These are phyloP conservation scores for Clonostachys solani DNA, from an alignment of 2,329 filamentous ascomycete species.

Conservation along the genomic window DNA sequence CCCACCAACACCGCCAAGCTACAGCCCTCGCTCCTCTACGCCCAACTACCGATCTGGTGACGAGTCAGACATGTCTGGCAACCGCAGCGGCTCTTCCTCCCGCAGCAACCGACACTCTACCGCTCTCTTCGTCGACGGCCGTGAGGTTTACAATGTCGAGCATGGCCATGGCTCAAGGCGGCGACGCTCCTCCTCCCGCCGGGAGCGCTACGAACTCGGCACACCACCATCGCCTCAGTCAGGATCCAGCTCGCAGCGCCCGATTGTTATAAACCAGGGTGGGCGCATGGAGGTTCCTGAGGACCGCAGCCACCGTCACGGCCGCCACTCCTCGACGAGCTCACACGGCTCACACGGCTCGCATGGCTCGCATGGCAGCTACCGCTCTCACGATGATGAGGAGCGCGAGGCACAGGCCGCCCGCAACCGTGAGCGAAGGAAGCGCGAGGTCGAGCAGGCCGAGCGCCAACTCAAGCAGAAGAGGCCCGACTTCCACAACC, in stretches of 20 bases:
- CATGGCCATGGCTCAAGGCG: slow-evolving; percentile 6
- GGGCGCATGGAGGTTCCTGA: slow-evolving; percentile 11
- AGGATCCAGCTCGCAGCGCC: slow-evolving; percentile 17
- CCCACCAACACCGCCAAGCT: slow-evolving; percentile 31
- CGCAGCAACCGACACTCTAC: slow-evolving; percentile 20
- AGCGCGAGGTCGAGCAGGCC: slow-evolving; percentile 2
- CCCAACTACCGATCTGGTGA: slow-evolving; percentile 28
- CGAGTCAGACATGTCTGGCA: slow-evolving; percentile 28
- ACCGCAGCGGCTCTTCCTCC: slow-evolving; percentile 16
- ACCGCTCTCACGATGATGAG: slow-evolving; percentile 18
- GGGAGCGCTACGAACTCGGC: slow-evolving; percentile 39
- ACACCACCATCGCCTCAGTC: slow-evolving; percentile 34
- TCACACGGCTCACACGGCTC: slow-evolving; percentile 5
- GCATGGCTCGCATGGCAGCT: slow-evolving; percentile 28
- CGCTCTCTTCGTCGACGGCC: slow-evolving; percentile 29
- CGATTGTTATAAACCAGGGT: slow-evolving; percentile 32
- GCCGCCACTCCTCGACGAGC: background rate
- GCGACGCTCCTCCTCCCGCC: slow-evolving; percentile 12
- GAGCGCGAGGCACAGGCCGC: slow-evolving; percentile 16
- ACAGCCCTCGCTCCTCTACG: slow-evolving; percentile 20
- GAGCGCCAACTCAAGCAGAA: slow-evolving; percentile 18
- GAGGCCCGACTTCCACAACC: slow-evolving; percentile 15
- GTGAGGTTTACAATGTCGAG: slow-evolving; percentile 25
- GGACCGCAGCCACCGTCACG: slow-evolving; percentile 21
- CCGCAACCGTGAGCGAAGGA: slow-evolving; percentile 10